Evolutionary conservation across 2,329 filamentous ascomycete genomes (phyloP), one percentile per base, ranked within the genome.

Genomic region (Nigrograna mackinnonii): DNA sequence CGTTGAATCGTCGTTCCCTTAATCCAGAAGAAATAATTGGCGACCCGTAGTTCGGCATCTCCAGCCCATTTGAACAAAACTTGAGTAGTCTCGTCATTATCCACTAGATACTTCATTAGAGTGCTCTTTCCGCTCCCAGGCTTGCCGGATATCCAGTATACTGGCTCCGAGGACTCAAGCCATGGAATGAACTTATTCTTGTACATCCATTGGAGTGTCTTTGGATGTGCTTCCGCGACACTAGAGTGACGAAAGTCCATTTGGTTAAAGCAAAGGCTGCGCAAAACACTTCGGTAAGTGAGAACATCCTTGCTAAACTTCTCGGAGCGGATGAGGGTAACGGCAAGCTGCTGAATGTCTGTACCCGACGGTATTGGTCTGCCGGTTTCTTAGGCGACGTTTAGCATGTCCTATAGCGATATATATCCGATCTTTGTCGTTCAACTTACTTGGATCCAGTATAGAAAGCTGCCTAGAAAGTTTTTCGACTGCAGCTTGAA

Each of bases 81-180:
- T 2, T n/a, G 16, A 13, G 13, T 14, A 9, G 47, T 50, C 11
- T 30, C 13, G 13, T 32, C 5, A 34, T 43, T 22, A 13, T 34
- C 20, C 11, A 39, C 39, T 2, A 52, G 35, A 26, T 34, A 50
- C 28, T 43, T 50, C 69, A 77, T 74, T n/a, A 77, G 44, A 0
- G 72, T 77, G 1, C 72, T 75, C 41, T 77, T 77, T 9, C 74
- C 74, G n/a, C 70, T 71, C 0, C 74, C 73, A 2, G 72, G 67
- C 31, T 74, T 76, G 2, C 74, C 74, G 22, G 59, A 66, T 11
- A 77, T 66, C 62, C 39, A 41, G 39, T 13, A 40, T 6, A 40
- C 4, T 6, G 6, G n/a, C 6, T 22, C 19, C 6, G 7, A 7
- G 6, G 9, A 21, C 17, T 30, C 6, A 33, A 33, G 9, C 31